Base-by-base conservation (phyloP, 495 filamentous ascomycete genomes). In the Chaetomium cochliodes region DNA sequence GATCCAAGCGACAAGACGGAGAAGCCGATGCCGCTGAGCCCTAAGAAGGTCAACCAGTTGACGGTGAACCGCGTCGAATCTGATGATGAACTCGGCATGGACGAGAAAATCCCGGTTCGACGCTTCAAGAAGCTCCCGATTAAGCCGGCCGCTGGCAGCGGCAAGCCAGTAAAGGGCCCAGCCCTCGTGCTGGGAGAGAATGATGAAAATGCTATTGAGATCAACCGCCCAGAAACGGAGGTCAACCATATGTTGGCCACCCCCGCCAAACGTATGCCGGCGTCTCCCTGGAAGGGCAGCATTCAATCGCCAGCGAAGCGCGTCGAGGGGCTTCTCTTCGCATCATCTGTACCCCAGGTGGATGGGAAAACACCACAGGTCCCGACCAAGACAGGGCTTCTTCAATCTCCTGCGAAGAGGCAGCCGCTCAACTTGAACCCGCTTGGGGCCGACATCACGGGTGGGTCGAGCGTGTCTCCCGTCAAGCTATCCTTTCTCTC, bases 21-120 rank as follows among this genome's bases (percentile, higher is more conserved):
- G 41, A 77, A 73, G 65, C 70, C 72, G 23, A 64, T 67, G 42
- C 74, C 74, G 37, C 64, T 86, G 44, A 84, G 82, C 71, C 83
- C 83, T 72, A 86, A 83, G 78, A 86, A 86, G 74, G 76, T 81
- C 68, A 83, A 78, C 50, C 80, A 84, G 73, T 70, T 85, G 57
- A 56, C 74, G 9, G 30, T 77, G 50, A 75, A 70, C 53, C 73
- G 78, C 46, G 53, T 64, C 22, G 73, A 74, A 20, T 83, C 82
- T 6, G 82, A 85, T 42, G 82, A 85, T 58, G 83, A 86, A 67
- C 76, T 85, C 22, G 81, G 78, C n/a, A 77, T 76, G 12, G 72
- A 76, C 22, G 82, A 83, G 66, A 82, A 84, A 58, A 75, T 77
- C 1, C 78, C 78, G 7, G 73, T 82, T 18, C 76, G 79, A 62